Conservation (phyloP, 805 yeast genomes). For the Candida arabinofermentans region DNA sequence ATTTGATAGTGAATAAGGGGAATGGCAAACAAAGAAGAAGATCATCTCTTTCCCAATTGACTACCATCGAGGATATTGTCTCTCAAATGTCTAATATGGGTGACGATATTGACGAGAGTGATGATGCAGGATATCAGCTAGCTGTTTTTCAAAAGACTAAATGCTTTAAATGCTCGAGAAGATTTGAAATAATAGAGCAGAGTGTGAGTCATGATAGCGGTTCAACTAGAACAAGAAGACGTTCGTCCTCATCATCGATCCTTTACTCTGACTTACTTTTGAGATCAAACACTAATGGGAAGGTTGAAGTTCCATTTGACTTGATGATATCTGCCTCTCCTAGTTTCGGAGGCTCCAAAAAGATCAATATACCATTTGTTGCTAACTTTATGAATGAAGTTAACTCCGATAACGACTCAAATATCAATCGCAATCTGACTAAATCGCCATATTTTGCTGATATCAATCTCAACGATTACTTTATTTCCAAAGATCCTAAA, state of each 20-base stretch:
- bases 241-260: conserved; percentile 23
- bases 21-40: conserved; percentile 13
- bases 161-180: conserved; percentile 9
- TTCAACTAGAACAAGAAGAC: conserved; percentile 4
- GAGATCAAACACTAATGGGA: conserved; percentile 8
- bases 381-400: conserved; percentile 19
- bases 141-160: background rate
- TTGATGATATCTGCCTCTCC: conserved; percentile 25
- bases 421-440: background rate
- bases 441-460: conserved; percentile 31
- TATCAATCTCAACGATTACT: conserved; percentile 25
- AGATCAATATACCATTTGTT: conserved; percentile 17
- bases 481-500: conserved; percentile 17
- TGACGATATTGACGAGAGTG: background rate
- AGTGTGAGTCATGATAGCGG: background rate
- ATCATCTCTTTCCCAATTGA: conserved; percentile 20
- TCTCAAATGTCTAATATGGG: background rate
- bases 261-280: conserved; percentile 18
- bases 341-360: conserved; percentile 8
- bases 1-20: background rate
- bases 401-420: background rate
- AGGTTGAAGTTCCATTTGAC: conserved; percentile 22
- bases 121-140: background rate
- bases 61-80: conserved; percentile 15
- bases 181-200: conserved; percentile 1